Evolutionary conservation across 176 grass and related monocot genomes (phyloP), one percentile per base, ranked within the genome.

Genomic region (Ensete glaucum): DNA sequence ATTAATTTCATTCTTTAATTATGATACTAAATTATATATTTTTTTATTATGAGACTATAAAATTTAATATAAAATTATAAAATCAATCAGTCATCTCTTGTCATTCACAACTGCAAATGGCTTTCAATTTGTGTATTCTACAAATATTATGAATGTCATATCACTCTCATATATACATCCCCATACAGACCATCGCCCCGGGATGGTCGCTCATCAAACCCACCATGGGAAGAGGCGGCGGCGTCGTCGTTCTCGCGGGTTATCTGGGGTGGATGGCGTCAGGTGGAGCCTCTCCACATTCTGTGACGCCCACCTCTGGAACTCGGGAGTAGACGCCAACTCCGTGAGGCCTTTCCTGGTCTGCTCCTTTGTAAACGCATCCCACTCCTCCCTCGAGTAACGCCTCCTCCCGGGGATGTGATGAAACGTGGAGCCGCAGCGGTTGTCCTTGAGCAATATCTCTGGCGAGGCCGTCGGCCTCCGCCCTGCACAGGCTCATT

Each of bases 391-490:
- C 54, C 87, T 80, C 0, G 94, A 82, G n/a, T 87, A 87, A 21
- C 83, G 86, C 69, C 29, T 88, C 60, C 88, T 87, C 75, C 86
- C 89, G 1, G 89, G 88, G 53, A 79, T 93, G 24, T 25, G 72
- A 80, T 98, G 94, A 72, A 85, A 90, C 49, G 85, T 85, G 15
- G 94, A 98, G 83, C n/a, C n/a, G n/a, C 84, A 98, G 62, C 87
- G 91, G 25, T 24, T 85, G 10, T 91, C 90, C 54, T 78, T 81
- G 50, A 23, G 21, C 59, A 15, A 53, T 53, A 2, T 9, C 27
- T 67, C 73, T 83, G 56, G 80, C 52, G 66, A 73, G 62, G 11
- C 17, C 50, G 52, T 65, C 67, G 56, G 81, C 29, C 12, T 67
- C 56, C 67, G 81, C 9, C 83, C 89, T 88, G 85, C 59, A 76